Conservation (phyloP, 1,139 yeast genomes). For the Yamadazyma jaroonii region DNA sequence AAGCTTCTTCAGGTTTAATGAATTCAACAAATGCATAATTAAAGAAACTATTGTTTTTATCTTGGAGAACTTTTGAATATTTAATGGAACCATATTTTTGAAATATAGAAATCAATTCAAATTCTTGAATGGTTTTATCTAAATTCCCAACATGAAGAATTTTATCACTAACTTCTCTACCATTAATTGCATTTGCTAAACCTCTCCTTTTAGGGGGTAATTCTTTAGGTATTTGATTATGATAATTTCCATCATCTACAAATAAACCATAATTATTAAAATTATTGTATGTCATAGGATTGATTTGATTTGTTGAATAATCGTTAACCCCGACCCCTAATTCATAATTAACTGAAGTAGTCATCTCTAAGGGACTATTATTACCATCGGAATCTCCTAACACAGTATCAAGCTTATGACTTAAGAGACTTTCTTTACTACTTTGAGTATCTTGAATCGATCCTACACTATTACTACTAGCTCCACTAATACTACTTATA, state of each 20-base stretch:
- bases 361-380: too few species aligned
- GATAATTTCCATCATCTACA: neutral
- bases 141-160: conserved; percentile 78
- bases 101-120: conserved; percentile 57
- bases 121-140: conserved; percentile 64
- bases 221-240: neutral
- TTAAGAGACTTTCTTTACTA: too few species aligned
- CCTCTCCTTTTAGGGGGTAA: neutral
- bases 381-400: too few species aligned
- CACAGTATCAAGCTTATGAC: too few species aligned
- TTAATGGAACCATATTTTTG: conserved; percentile 59
- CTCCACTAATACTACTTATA: too few species aligned
- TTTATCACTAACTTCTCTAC: conserved; percentile 71
- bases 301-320: too few species aligned
- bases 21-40: conserved; percentile 87
- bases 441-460: too few species aligned
- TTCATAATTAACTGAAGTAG: too few species aligned
- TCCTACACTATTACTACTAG: too few species aligned
- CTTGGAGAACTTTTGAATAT: conserved; percentile 67
- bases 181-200: conserved; percentile 65
- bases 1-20: conserved; percentile 56
- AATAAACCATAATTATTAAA: neutral
- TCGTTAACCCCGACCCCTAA: too few species aligned
- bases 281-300: neutral
- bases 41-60: conserved; percentile 69